Percentiles rank a stretch among this genome's conserved stretches.
These are phyloP conservation scores for Pseudocercospora vitis DNA, from an alignment of 2,329 filamentous ascomycete genomes.

Conservation along the genomic window DNA sequence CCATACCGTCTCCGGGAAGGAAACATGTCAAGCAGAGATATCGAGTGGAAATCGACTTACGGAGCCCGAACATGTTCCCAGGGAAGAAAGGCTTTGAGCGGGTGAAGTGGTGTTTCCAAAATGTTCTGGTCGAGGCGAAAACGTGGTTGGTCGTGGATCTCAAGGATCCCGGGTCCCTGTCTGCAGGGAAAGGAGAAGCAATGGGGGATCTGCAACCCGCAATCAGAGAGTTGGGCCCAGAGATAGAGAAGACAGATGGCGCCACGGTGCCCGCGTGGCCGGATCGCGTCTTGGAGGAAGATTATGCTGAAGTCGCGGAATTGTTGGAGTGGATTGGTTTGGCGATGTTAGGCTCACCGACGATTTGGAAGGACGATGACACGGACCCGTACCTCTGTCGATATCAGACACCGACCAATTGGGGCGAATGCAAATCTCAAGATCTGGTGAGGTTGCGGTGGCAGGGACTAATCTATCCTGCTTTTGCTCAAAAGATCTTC, in stretches of 20 bases:
- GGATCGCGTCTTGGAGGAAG: constrained; percentile 40
- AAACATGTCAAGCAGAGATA: constrained; percentile 71
- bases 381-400: constrained; percentile 70
- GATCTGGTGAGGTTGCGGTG: constrained; percentile 43
- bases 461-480: constrained; percentile 45
- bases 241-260: constrained; percentile 28
- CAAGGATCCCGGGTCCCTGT: constrained; percentile 16
- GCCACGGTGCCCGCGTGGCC: constrained; percentile 37
- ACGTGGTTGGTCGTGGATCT: constrained; percentile 79
- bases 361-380: constrained; percentile 56
- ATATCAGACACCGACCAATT: constrained; percentile 57
- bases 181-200: constrained; percentile 13
- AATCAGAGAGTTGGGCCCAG: constrained; percentile 31
- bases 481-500: constrained; percentile 36
- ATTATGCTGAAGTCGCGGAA: constrained; percentile 64
- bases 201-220: constrained; percentile 38
- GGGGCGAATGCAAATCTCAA: constrained; percentile 15
- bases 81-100: constrained; percentile 83
- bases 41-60: constrained; percentile 73
- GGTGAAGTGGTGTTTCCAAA: constrained; percentile 73
- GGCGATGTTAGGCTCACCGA: constrained; percentile 64
- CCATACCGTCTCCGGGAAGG: constrained; percentile 57
- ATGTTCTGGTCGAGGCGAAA: constrained; percentile 66
- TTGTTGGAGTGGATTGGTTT: constrained; percentile 75
- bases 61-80: constrained; percentile 71